These are phyloP conservation scores for Pueraria montana DNA, from an alignment of 306 rosid species.

Conservation along the genomic window DNA sequence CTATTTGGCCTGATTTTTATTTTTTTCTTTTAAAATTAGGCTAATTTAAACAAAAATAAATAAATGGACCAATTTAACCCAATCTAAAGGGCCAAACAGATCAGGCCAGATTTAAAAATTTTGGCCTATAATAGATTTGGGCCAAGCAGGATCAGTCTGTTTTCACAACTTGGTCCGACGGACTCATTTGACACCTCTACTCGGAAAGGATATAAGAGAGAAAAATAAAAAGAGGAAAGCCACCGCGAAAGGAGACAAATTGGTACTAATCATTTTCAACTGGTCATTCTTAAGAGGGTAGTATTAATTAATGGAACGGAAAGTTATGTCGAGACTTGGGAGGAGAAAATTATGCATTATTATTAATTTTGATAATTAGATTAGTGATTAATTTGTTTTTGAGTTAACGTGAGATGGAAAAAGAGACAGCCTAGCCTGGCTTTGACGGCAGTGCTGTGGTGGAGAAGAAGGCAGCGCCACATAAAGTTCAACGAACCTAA, in stretches of 20 bases:
- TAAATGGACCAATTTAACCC: too few relatives aligned
- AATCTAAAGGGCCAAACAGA: too few relatives aligned
- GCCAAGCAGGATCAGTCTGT: too few relatives aligned
- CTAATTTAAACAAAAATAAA: too few relatives aligned
- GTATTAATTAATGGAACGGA: constrained; percentile 20
- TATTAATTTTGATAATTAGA: background rate
- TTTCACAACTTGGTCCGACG: too few relatives aligned
- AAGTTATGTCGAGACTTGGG: constrained; percentile 10
- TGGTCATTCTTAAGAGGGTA: background rate
- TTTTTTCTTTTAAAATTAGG: too few relatives aligned
- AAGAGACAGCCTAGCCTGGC: constrained; percentile 47
- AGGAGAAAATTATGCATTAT: constrained; percentile 29
- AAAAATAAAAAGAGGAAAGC: constrained; percentile 44
- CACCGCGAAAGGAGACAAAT: constrained; percentile 71
- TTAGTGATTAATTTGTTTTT: background rate
- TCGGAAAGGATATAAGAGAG: constrained; percentile 41
- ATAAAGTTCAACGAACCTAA: background rate
- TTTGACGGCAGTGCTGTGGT: constrained; percentile 43
- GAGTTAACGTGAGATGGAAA: constrained; percentile 5
- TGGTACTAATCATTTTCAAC: constrained; percentile 46
- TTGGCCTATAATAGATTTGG: too few relatives aligned
- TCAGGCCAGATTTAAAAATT: too few relatives aligned
- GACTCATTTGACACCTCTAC: too few relatives aligned
- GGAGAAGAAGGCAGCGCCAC: constrained; percentile 36
- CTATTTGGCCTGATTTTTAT: too few relatives aligned